Conservation (phyloP, 352 stramenopile species). For the Pythium pectinolyticum region DNA sequence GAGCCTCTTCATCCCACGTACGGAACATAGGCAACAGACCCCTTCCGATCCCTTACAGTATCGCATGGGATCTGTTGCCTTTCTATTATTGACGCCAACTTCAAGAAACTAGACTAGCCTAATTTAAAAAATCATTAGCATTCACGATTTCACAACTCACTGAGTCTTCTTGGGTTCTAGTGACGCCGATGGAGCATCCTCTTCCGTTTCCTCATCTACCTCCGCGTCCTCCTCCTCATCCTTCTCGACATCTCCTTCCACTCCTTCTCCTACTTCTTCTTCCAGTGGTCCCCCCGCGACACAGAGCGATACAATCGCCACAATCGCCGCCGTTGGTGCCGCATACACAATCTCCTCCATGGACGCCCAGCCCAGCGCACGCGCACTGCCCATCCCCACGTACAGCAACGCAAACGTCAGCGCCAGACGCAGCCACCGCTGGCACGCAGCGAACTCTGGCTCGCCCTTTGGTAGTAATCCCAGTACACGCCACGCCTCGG, state of each 20-base stretch:
- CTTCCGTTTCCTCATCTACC: not conserved
- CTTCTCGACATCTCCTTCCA: constrained; percentile 15
- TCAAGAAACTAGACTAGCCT: not conserved
- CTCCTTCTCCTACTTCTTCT: constrained; percentile 1
- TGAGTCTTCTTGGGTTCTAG: constrained; percentile 21
- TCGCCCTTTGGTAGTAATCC: not conserved
- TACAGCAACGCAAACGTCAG: constrained; percentile 13
- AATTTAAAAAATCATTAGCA: not conserved
- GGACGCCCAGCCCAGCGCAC: constrained; percentile 5
- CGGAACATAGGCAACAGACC: no score
- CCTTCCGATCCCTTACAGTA: no score
- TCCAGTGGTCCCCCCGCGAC: constrained; percentile 16
- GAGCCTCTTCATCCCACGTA: no score
- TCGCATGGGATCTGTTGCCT: no score
- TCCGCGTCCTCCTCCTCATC: constrained; percentile 10
- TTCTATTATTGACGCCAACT: no score
- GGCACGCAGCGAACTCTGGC: not conserved
- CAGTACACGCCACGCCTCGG: constrained; percentile 14
- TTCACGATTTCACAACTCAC: constrained; percentile 1
- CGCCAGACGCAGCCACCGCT: constrained; percentile 17
- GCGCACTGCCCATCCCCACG: not conserved
- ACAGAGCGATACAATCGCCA: constrained; percentile 13
- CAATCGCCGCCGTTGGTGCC: not conserved
- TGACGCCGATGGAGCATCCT: no score
- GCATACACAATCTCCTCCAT: constrained; percentile 12